Base-by-base conservation (phyloP, 1,139 yeast species). In the Pichia sp. region DNA sequence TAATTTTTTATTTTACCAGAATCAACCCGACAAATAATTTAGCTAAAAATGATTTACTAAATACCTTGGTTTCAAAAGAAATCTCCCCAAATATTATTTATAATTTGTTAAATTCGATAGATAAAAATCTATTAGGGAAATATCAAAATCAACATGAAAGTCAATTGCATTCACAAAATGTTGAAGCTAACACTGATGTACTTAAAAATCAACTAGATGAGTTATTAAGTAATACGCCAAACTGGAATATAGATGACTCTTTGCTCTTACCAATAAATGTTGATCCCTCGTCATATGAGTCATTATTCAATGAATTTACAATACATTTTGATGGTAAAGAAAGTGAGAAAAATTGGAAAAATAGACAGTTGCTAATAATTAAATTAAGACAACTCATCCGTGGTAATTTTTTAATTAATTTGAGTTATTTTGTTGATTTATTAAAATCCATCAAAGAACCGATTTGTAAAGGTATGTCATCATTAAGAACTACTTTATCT, bases 341-440 rank as follows among this genome's bases (percentile, higher is more conserved):
- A 67, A 85, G 96, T 0, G 99, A 95, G 64, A 76, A 76, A 56
- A 93, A 93, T 64, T 93, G 99, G 99, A 70, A 74, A 29, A 62
- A 65, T 1, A 75, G 99, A 62, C 97, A 91, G 61, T 76, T 76
- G 53, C 72, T 72, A 52, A 76, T 90, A 3, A 62, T 77, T 1
- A 75, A 74, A 50, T 64, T 89, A 42, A 74, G 97, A 53, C 72
- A 77, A 2, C 63, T 86, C 2, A 60, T 88, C 3, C 71, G 90
- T 43, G 91, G 91, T 2, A 80, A 41, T 38, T 44, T 45, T 25
- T 34, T 51, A 11, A 18, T 19, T 7, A 44, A 50, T 45, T 22
- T 53, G 6, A 49, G 48, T 11, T 38, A 30, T 18, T 53, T 51
- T 30, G 19, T 45, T 7, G 33, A 47, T 22, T 44, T 59, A 3